Conservation (phyloP, 306 rosid species). For the Pyrus communis region DNA sequence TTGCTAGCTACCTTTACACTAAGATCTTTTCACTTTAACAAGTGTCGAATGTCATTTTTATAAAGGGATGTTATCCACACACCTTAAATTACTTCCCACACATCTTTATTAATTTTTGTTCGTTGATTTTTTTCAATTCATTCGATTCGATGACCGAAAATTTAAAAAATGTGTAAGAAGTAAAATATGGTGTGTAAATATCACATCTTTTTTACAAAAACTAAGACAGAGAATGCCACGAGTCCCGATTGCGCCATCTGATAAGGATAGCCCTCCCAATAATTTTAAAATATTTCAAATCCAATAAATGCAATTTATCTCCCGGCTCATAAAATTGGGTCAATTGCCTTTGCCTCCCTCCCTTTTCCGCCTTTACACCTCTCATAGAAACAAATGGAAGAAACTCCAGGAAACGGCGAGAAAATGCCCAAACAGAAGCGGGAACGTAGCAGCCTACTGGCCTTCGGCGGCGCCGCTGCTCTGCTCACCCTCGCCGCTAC, state of each 20-base stretch:
- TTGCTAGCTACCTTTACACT: too few species aligned
- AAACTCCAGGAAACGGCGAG: constrained; percentile 34
- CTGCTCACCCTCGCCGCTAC: constrained; percentile 59
- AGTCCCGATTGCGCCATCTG: neutral
- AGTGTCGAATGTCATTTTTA: too few species aligned
- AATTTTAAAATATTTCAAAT: neutral
- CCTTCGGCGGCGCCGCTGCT: constrained; percentile 77
- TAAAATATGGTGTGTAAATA: too few species aligned
- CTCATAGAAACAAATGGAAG: constrained; percentile 36
- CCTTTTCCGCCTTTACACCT: constrained; percentile 13
- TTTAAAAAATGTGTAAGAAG: too few species aligned
- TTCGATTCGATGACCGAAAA: too few species aligned
- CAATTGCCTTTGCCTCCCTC: constrained; percentile 1
- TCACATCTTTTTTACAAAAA: too few species aligned
- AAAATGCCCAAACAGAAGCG: constrained; percentile 46
- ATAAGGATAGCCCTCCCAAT: neutral
- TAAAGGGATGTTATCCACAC: too few species aligned
- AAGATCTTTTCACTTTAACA: too few species aligned
- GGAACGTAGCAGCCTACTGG: constrained; percentile 33
- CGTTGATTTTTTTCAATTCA: too few species aligned
- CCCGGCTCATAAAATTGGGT: neutral
- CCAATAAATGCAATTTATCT: neutral
- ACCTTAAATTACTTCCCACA: too few species aligned
- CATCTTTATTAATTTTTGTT: too few species aligned
- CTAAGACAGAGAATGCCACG: neutral